Evolutionary conservation across 1,139 yeast species (phyloP), one percentile per base, ranked within the genome.

Genomic region (Blastobotrys serpentis): DNA sequence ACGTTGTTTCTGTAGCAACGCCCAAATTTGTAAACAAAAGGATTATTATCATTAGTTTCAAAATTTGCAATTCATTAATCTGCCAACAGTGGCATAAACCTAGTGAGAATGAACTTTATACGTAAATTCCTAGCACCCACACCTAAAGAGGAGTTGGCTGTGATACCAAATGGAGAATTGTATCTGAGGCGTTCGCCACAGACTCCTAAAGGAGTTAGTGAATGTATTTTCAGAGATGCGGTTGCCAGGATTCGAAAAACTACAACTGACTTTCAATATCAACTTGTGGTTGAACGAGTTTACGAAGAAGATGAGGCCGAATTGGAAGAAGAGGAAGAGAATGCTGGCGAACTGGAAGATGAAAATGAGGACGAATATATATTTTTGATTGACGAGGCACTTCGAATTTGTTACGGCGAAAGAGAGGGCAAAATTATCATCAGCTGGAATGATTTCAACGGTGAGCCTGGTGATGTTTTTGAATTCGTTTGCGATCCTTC

Each of bases 151-250:
- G 95, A 84, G 56, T 69, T 87, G 42, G 81, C 82, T 11, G 75
- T 78, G 61, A 76, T 92, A 44, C 88, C 96, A 1, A 77, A 84
- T 1, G 98, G 98, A 5, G 84, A 82, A 66, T 74, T 92, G 47
- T 86, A 76, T 61, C 73, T 90, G 43, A 76, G 86, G 22, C 73
- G 98, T 44, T 75, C 86, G 3, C 86, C 87, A 6, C 76, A 75
- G 13, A 85, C 95, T 5, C 96, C 96, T 11, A 87, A 87, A 64
- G 92, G 96, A 2, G 89, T 82, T 23, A 73, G 82, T 39, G 97
- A 92, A 66, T 89, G 96, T 64, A 74, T 92, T 38, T 72, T 64
- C 64, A 84, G 81, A 54, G 96, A 88, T 59, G 92, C 96, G 0
- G 81, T 80, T 46, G 82, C 90, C 14, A 72, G 82, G 1, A 81